These are phyloP conservation scores for Russula compacta DNA, from an alignment of 768 basidiomycete genomes.

Conservation along the genomic window DNA sequence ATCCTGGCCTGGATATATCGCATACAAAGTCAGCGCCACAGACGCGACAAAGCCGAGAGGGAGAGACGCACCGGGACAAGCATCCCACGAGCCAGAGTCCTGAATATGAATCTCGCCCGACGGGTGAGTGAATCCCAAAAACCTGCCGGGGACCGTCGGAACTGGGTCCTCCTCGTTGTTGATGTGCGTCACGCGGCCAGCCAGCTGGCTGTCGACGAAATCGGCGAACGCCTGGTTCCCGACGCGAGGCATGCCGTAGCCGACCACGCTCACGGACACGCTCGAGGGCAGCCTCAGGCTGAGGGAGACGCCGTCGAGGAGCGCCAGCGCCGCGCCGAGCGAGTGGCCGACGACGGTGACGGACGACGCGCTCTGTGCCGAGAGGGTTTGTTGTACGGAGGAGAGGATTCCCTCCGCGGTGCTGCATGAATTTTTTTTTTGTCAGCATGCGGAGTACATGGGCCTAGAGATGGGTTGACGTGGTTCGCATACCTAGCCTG, in stretches of 20 bases:
- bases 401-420: background rate
- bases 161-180: slow-evolving; percentile 27
- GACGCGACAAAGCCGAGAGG: too few relatives aligned
- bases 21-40: background rate
- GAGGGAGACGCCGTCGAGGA: slow-evolving; percentile 25
- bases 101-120: slow-evolving; percentile 34
- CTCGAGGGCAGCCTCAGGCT: slow-evolving; percentile 16
- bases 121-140: slow-evolving; percentile 40
- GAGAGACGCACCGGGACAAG: slow-evolving; percentile 38
- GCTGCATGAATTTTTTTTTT: background rate
- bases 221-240: slow-evolving; percentile 11
- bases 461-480: too few relatives aligned
- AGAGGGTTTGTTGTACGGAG: background rate
- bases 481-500: slow-evolving; percentile 35
- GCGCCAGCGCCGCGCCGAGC: slow-evolving; percentile 22
- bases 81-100: slow-evolving; percentile 39
- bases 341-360: slow-evolving; percentile 16
- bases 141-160: slow-evolving; percentile 31
- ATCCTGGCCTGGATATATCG: slow-evolving; percentile 40
- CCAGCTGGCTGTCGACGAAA: slow-evolving; percentile 1
- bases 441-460: background rate
- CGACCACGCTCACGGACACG: slow-evolving; percentile 12
- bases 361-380: background rate
- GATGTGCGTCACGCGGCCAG: background rate
- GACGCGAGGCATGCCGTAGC: slow-evolving; percentile 24